phyloP scores from a whole-genome alignment of 2,329 filamentous ascomycete genomes.

The Trichoderma sp. region DNA sequence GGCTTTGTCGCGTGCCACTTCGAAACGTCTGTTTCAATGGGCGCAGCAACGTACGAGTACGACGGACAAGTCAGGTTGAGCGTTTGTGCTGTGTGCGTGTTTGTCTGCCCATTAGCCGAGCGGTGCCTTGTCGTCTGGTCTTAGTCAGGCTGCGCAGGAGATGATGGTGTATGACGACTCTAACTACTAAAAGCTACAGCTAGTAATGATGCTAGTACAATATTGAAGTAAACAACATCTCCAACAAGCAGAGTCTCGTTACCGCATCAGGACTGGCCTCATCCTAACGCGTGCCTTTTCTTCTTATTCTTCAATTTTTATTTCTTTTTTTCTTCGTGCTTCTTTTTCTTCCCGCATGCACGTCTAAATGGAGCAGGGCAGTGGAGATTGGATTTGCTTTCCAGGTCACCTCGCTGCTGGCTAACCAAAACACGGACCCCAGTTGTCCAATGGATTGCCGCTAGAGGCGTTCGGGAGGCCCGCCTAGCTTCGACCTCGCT shows the following conservation, averaged over 20 bases:
- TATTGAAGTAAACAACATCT: background rate
- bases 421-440: background rate
- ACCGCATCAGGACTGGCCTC: background rate
- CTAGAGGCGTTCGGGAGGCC: slow-evolving; percentile 8
- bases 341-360: background rate
- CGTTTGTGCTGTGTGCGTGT: background rate
- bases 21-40: slow-evolving; percentile 1
- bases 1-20: slow-evolving; percentile 1
- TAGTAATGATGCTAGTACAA: background rate
- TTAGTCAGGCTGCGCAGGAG: background rate
- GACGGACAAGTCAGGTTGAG: background rate
- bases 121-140: background rate
- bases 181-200: background rate
- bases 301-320: background rate
- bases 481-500: background rate
- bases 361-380: background rate
- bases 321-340: background rate
- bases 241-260: background rate
- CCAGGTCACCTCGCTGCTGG: background rate
- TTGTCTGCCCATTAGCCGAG: background rate
- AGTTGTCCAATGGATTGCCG: slow-evolving; percentile 3
- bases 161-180: background rate
- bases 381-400: background rate
- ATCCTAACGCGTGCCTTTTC: background rate
- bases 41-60: background rate